Percentiles rank a stretch among this genome's conserved stretches.
phyloP scores from a whole-genome alignment of 208 protist species.

The Trypanosoma vivax region DNA sequence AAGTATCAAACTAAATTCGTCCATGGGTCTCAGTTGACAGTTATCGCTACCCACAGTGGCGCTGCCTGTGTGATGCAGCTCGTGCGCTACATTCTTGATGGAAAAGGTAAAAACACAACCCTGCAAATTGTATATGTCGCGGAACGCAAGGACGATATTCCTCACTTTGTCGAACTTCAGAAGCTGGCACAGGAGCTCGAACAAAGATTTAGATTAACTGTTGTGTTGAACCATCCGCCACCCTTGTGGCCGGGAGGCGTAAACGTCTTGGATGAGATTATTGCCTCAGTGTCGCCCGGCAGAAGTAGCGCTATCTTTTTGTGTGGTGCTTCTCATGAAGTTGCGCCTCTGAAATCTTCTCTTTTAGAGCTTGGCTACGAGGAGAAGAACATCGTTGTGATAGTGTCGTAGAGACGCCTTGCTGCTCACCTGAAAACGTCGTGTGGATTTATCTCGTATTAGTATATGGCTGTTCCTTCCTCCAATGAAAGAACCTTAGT shows the following conservation, averaged over 20 bases:
- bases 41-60: slow-evolving; percentile 29
- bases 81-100: slow-evolving; percentile 42
- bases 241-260: slow-evolving; percentile 58
- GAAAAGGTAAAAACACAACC: slow-evolving; percentile 41
- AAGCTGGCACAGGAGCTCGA: slow-evolving; percentile 32
- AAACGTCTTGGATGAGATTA: slow-evolving; percentile 41
- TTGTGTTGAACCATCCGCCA: slow-evolving; percentile 64
- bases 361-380: slow-evolving; percentile 39
- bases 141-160: slow-evolving; percentile 53
- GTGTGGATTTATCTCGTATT: no score
- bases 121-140: slow-evolving; percentile 67
- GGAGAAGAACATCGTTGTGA: slow-evolving; percentile 32
- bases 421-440: no score
- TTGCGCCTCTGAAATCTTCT: slow-evolving; percentile 18
- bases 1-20: slow-evolving; percentile 13
- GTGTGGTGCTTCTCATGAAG: neutral
- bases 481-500: no score
- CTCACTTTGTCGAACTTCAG: slow-evolving; percentile 43
- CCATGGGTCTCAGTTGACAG: neutral
- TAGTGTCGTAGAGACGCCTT: no score
- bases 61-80: slow-evolving; percentile 55
- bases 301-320: neutral
- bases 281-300: neutral
- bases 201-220: slow-evolving; percentile 51
- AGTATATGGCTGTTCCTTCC: no score